Conservation (phyloP, 331 rosid species). For the Ulmus americana region DNA sequence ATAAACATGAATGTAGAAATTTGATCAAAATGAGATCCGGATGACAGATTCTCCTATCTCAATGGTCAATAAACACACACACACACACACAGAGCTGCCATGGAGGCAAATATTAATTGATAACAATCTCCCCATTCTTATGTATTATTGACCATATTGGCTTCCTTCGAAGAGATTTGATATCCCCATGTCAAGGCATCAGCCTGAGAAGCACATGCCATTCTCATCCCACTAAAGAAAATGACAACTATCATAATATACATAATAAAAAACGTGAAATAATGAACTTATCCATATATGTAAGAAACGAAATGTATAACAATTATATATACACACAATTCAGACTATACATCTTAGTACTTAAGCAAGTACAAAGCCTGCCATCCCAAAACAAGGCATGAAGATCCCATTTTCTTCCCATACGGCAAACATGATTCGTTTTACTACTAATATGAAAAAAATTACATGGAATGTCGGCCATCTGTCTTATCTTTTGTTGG, state of each 20-base stretch:
- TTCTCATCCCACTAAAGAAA: too few species aligned
- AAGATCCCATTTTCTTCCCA: background rate
- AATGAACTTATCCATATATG: slow-evolving; percentile 8
- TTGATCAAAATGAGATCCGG: too few species aligned
- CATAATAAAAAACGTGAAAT: background rate
- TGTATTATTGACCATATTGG: background rate
- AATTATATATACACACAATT: slow-evolving; percentile 32
- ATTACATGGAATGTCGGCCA: slow-evolving; percentile 60
- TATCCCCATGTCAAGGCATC: too few species aligned
- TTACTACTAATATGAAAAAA: background rate
- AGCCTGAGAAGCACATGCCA: too few species aligned
- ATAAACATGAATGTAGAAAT: too few species aligned
- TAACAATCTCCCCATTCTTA: slow-evolving; percentile 33
- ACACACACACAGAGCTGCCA: background rate
- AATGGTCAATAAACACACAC: background rate
- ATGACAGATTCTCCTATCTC: too few species aligned
- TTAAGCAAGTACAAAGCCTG: slow-evolving; percentile 19
- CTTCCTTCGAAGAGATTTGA: too few species aligned
- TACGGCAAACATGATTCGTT: background rate
- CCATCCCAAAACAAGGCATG: slow-evolving; percentile 12
- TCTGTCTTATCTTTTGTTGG: slow-evolving; percentile 51
- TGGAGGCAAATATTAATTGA: slow-evolving; percentile 11
- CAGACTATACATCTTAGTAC: slow-evolving; percentile 39
- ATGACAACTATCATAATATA: too few species aligned
- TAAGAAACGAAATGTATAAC: background rate